Percentiles rank a stretch among this genome's conserved stretches.
Evolutionary conservation across 345 rosid species (phyloP).

Genomic region (Eucalyptus regnans): DNA sequence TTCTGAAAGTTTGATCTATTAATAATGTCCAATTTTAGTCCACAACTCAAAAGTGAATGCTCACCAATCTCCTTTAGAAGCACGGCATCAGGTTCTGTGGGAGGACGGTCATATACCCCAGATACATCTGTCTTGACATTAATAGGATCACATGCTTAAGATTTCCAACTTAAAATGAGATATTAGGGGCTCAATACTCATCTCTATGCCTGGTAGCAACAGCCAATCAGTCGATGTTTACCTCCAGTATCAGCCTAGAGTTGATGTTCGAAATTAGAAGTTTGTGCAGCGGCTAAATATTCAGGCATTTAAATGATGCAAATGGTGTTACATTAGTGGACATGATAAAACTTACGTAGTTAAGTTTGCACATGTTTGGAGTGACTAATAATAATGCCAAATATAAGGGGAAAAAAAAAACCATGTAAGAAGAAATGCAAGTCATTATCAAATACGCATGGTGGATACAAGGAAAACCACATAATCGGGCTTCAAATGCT

Average conservation of each 20-base stretch:
- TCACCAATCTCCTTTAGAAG: conserved; percentile 81
- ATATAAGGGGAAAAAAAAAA: neutral
- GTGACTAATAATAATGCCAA: neutral
- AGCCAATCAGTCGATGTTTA: neutral
- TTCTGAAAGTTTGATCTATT: neutral
- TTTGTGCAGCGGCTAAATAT: neutral
- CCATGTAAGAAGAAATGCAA: neutral
- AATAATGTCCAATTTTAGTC: neutral
- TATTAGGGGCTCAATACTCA: neutral
- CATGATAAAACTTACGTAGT: neutral
- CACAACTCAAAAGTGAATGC: neutral
- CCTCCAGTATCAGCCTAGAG: neutral
- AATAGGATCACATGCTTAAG: conserved; percentile 17
- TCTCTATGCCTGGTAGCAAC: neutral
- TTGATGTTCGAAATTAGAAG: neutral
- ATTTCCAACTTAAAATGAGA: neutral
- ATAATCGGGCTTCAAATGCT: conserved; percentile 59
- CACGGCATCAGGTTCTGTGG: conserved; percentile 56
- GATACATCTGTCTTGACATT: conserved; percentile 69
- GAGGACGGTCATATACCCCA: conserved; percentile 90
- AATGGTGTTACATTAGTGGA: neutral
- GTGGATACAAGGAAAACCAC: conserved; percentile 92
- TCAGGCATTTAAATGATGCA: neutral
- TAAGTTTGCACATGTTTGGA: neutral
- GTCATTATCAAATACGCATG: neutral